phyloP scores from a whole-genome alignment of 163 green algal species.

The Scenedesmus sp. region DNA sequence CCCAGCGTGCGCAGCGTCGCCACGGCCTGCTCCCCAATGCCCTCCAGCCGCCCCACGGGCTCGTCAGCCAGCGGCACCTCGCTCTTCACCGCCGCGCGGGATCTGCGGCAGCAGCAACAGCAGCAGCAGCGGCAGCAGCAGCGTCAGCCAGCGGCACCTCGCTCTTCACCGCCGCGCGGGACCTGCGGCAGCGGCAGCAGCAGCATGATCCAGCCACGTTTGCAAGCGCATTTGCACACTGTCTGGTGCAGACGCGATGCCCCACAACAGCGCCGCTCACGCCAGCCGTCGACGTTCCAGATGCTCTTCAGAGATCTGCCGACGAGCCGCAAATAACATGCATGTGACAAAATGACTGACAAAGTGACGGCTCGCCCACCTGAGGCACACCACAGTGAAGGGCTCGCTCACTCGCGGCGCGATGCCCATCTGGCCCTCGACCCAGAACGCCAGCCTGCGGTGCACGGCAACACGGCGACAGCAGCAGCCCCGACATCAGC shows the following conservation, averaged over 20 bases:
- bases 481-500: neutral
- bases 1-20: neutral
- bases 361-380: neutral
- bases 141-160: no score
- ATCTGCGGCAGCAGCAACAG: neutral
- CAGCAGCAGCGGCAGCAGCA: neutral
- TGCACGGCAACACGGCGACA: no score
- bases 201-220: no score
- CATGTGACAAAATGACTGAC: no score
- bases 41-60: neutral
- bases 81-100: neutral
- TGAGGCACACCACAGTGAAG: constrained; percentile 10
- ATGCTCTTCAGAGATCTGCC: no score
- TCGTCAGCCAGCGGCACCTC: neutral
- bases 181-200: no score
- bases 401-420: neutral
- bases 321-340: no score
- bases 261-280: no score
- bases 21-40: neutral
- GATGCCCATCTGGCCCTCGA: neutral
- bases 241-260: no score
- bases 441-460: neutral
- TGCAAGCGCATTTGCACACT: no score
- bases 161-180: no score
- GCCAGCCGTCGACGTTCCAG: no score